Evolutionary conservation across 2,329 filamentous ascomycete species (phyloP).

Genomic region (Pseudogymnoascus sp.): DNA sequence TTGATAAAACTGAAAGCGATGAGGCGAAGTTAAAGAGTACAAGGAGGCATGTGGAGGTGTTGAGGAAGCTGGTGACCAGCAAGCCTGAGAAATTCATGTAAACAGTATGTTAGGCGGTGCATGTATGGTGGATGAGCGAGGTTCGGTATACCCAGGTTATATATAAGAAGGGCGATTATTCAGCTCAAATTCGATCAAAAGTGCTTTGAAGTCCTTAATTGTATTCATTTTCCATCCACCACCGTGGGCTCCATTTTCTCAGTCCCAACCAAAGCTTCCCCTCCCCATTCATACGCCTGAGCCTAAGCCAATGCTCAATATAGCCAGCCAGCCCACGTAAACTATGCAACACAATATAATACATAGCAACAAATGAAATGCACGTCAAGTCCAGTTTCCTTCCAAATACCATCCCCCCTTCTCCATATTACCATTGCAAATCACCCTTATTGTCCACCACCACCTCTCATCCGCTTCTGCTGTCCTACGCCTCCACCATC

Average conservation of each 20-base stretch:
- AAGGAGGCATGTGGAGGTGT: constrained; percentile 60
- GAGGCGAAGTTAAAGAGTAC: constrained; percentile 59
- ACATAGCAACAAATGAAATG: constrained; percentile 6
- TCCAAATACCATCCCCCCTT: not conserved
- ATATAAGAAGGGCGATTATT: not conserved
- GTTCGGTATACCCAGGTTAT: not conserved
- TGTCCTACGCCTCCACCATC: constrained; percentile 25
- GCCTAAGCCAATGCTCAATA: not conserved
- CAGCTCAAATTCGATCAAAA: not conserved
- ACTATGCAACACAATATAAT: constrained; percentile 9
- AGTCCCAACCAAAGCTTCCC: not conserved
- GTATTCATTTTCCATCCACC: constrained; percentile 7
- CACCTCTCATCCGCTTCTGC: constrained; percentile 39
- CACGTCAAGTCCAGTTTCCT: not conserved
- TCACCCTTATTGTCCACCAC: not conserved
- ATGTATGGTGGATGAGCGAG: not conserved
- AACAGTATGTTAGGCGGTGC: not conserved
- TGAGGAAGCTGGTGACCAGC: constrained; percentile 60
- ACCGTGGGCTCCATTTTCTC: not conserved
- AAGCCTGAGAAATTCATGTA: constrained; percentile 48
- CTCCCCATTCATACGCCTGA: constrained; percentile 6
- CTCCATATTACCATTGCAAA: not conserved
- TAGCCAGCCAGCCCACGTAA: not conserved
- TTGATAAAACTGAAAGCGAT: constrained; percentile 54
- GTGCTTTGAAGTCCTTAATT: constrained; percentile 5